These are phyloP conservation scores for Leccinum fuscescens DNA, from an alignment of 1,284 basidiomycete species.

Conservation along the genomic window DNA sequence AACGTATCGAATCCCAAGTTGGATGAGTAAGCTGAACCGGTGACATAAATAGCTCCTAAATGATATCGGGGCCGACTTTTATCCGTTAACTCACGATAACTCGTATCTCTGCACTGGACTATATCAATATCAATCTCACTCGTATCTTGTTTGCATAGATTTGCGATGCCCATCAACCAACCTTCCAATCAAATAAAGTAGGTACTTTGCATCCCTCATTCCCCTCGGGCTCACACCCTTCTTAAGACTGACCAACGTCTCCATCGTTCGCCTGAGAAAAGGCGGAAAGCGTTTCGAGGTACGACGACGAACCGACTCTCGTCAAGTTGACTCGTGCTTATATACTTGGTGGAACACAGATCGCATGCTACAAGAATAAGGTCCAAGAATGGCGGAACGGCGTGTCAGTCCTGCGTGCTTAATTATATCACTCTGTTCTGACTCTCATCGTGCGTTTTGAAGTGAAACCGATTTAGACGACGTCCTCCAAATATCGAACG, in stretches of 20 bases:
- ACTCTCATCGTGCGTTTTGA: conserved; percentile 10
- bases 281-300: conserved; percentile 98
- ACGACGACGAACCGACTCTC: conserved; percentile 13
- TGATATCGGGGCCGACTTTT: conserved; percentile 9
- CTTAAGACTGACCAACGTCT: conserved; percentile 89
- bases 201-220: neutral
- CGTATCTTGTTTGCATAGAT: neutral
- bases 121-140: neutral
- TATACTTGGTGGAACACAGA: conserved; percentile 46
- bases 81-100: conserved; percentile 1
- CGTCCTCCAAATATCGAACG: conserved; percentile 94
- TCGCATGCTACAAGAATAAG: conserved; percentile 99
- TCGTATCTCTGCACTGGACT: neutral
- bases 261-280: conserved; percentile 93
- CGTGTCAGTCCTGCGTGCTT: conserved; percentile 54
- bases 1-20: neutral
- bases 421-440: neutral
- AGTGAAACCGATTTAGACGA: conserved; percentile 94
- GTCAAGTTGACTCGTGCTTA: neutral
- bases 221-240: conserved; percentile 6
- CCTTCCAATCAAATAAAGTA: conserved; percentile 89
- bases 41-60: conserved; percentile 18
- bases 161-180: conserved; percentile 65
- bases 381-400: conserved; percentile 95
- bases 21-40: neutral